Base-by-base conservation (phyloP, 1,284 basidiomycete genomes). In the Ustilago tritici region DNA sequence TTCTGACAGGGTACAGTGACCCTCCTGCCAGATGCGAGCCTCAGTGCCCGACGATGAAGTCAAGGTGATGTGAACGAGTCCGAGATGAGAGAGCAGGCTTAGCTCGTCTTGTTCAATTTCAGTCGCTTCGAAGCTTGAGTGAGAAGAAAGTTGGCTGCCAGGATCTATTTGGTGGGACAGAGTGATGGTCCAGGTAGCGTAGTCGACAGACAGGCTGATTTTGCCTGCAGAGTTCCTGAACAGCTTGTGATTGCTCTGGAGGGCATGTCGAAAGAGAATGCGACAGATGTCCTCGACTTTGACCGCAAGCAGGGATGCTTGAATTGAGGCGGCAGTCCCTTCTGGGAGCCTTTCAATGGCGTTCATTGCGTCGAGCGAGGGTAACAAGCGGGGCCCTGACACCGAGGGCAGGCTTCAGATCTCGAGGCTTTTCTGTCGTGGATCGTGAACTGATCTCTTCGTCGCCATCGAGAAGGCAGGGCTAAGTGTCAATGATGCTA, bases 211-310 rank as follows among this genome's bases (percentile, higher is more conserved):
- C n/a, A 70, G 5, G 1, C n/a, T 35, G 19, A 58, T 55, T 0
- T 36, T 58, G 9, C 58, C 61, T n/a, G 53, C 43, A 0, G 59
- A 35, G 6, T 56, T 50, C 14, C 60, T 56, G n/a, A 58, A 63
- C 3, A 46, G 35, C 23, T 9, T 57, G 41, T 12, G 50, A 60
- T 0, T 46, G 34, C 11, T 38, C 49, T 50, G n/a, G 31, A 61
- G 19, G 14, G 56, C 61, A 56, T 63, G 52, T 12, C 64, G 61
- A 35, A 63, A 57, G 15, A 72, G 57, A 15, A 62, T 52, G 47
- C 60, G 49, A 43, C 60, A 72, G 31, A 72, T 46, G 43, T 66
- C 70, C 15, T 67, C 38, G 50, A 64, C n/a, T 1, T 60, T 63
- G 31, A 72, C 70, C 6, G 61, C 61, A 38, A 63, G 56, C 35